Conservation (phyloP, 306 rosid species). For the Psophocarpus tetragonolobus region DNA sequence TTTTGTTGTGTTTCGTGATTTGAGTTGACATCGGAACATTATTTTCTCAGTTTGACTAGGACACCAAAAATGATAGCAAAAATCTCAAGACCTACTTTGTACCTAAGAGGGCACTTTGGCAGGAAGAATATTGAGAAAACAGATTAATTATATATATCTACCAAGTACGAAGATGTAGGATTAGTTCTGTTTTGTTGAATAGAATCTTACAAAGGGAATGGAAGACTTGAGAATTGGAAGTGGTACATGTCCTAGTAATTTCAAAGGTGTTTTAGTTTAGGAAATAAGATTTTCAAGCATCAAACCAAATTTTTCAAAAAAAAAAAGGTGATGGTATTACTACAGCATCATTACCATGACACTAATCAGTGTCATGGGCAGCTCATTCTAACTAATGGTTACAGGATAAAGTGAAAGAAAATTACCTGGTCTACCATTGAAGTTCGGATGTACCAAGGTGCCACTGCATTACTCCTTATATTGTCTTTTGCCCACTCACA, state of each 20-base stretch:
- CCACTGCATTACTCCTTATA: constrained; percentile 74
- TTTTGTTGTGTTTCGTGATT: too few relatives aligned
- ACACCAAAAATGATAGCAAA: too few relatives aligned
- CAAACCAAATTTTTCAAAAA: not conserved
- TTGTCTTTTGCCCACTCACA: constrained; percentile 85
- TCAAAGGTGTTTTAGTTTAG: not conserved
- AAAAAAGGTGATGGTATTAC: not conserved
- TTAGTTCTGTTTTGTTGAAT: not conserved
- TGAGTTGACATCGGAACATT: too few relatives aligned
- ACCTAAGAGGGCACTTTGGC: not conserved
- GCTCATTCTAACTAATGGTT: constrained; percentile 22
- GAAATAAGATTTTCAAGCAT: constrained; percentile 5
- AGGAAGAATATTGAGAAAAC: not conserved
- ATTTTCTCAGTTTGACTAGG: too few relatives aligned
- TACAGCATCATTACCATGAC: not conserved
- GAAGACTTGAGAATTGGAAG: not conserved
- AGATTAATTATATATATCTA: not conserved
- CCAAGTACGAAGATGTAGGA: not conserved
- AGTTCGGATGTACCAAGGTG: constrained; percentile 83
- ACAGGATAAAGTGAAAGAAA: constrained; percentile 30
- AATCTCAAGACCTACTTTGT: too few relatives aligned
- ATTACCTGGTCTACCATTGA: constrained; percentile 75
- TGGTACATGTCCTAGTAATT: not conserved
- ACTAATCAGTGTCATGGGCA: constrained; percentile 4
- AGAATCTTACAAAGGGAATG: constrained; percentile 8